Base-by-base conservation (phyloP, 176 grass and related monocot genomes). In the Alloteropsis semialata region DNA sequence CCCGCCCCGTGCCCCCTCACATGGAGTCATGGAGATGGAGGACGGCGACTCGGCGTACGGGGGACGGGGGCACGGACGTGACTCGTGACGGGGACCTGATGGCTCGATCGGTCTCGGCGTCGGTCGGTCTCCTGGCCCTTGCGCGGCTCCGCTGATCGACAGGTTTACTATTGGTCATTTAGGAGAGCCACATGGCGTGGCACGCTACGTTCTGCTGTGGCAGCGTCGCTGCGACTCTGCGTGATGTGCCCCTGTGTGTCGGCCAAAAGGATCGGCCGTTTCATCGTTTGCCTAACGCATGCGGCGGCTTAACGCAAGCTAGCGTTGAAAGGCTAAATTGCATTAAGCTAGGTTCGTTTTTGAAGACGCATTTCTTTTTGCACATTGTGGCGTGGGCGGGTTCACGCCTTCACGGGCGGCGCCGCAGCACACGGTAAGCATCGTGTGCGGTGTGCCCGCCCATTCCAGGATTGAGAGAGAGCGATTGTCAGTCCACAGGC, bases 111-210 rank as follows among this genome's bases (percentile, higher is more conserved):
- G 29, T 60, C 57, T 29, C 57, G 57, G 57, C 25, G 57, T 5
- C 25, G 25, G 22, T 14, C 34, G 34, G 34, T 36, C 44, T 46
- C 44, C 12, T 13, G 12, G 46, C 56, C 10, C 55, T 54, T 54
- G 51, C 51, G 22, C 51, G 51, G 22, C 8, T 3, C 38, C 25
- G 8, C 32, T 32, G 51, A 37, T 46, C 39, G 27, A 49, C 65
- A 77, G 62, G 14, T 19, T 27, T 13, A 10, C 63, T 58, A 39
- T 36, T 59, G 83, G 21, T 3, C 50, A 38, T 78, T 78, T 62
- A 48, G 63, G 83, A 27, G 64, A 74, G 18, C 70, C 81, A 53
- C 69, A 38, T 74, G 81, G 63, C 39, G 50, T 70, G 63, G 27
- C 60, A n/a, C 49, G n/a, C n/a, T n/a, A n/a, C n/a, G n/a, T n/a